These are phyloP conservation scores for Dioszegia aurantiaca DNA, from an alignment of 768 basidiomycete genomes.

Conservation along the genomic window DNA sequence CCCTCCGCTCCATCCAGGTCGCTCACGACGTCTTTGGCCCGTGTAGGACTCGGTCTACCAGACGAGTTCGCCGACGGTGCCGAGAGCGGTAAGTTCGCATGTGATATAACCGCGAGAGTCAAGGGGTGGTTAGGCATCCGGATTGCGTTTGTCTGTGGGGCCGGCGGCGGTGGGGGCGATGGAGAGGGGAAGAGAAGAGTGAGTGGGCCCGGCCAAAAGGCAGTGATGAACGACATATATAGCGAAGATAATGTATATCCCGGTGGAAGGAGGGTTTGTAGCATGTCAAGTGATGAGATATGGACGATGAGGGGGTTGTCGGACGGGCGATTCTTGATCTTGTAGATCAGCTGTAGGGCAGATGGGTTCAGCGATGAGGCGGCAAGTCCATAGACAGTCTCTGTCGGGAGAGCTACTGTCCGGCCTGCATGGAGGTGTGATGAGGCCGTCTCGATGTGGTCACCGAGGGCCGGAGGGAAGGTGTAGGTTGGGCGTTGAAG, in stretches of 20 bases:
- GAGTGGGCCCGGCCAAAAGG: constrained; percentile 93
- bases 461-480: constrained; percentile 25
- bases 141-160: constrained; percentile 62
- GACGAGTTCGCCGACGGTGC: constrained; percentile 95
- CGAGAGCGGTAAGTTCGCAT: constrained; percentile 72
- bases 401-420: constrained; percentile 82
- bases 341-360: constrained; percentile 73
- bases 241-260: constrained; percentile 62
- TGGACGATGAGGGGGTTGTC: constrained; percentile 99
- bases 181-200: constrained; percentile 81
- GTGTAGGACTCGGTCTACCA: constrained; percentile 89
- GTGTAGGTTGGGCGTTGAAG: constrained; percentile 32
- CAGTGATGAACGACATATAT: constrained; percentile 71
- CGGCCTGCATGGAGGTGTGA: constrained; percentile 38
- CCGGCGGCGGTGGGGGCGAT: constrained; percentile 53
- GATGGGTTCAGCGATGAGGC: constrained; percentile 65
- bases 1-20: constrained; percentile 60
- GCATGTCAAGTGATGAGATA: constrained; percentile 80
- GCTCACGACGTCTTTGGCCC: constrained; percentile 73
- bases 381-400: constrained; percentile 98
- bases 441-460: constrained; percentile 34
- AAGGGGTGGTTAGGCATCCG: constrained; percentile 93
- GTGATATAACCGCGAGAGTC: constrained; percentile 79
- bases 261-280: constrained; percentile 68
- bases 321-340: constrained; percentile 82